These are phyloP conservation scores for Podospora conica DNA, from an alignment of 495 filamentous ascomycete species.

Conservation along the genomic window DNA sequence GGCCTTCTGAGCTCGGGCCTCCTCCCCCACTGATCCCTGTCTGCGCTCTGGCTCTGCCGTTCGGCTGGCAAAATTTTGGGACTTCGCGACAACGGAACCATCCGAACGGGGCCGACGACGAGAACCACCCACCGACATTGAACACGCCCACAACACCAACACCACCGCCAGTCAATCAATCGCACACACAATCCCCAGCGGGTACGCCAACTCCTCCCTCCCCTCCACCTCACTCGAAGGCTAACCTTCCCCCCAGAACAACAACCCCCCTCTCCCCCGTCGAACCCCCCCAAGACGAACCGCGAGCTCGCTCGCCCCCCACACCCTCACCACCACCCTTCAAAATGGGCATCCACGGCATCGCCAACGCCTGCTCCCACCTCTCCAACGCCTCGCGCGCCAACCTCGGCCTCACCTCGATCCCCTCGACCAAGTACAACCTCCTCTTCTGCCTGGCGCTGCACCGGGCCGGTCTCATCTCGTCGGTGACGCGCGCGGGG, in stretches of 20 bases:
- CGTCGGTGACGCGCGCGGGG: conserved; percentile 73
- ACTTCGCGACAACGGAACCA: conserved; percentile 8
- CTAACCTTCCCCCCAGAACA: neutral
- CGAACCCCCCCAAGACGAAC: neutral
- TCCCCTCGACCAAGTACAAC: conserved; percentile 76
- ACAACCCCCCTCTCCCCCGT: neutral
- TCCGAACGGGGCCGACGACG: neutral
- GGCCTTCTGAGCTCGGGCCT: conserved; percentile 2
- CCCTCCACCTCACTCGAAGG: neutral
- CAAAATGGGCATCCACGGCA: conserved; percentile 78
- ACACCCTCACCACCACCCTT: neutral
- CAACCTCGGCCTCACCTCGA: conserved; percentile 77
- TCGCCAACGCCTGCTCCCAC: conserved; percentile 81
- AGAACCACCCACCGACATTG: too few relatives aligned
- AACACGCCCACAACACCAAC: neutral
- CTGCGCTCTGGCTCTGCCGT: neutral
- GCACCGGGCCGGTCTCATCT: conserved; percentile 76
- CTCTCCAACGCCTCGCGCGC: conserved; percentile 88
- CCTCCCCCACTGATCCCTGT: neutral
- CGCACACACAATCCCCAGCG: neutral
- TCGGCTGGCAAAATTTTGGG: conserved; percentile 6
- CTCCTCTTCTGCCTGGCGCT: conserved; percentile 68
- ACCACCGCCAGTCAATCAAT: neutral
- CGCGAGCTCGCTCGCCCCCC: neutral
- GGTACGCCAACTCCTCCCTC: neutral